Percentiles rank a stretch among this genome's conserved stretches.
Evolutionary conservation across 345 rosid genomes (phyloP).

Genomic region (Melaleuca alternifolia): DNA sequence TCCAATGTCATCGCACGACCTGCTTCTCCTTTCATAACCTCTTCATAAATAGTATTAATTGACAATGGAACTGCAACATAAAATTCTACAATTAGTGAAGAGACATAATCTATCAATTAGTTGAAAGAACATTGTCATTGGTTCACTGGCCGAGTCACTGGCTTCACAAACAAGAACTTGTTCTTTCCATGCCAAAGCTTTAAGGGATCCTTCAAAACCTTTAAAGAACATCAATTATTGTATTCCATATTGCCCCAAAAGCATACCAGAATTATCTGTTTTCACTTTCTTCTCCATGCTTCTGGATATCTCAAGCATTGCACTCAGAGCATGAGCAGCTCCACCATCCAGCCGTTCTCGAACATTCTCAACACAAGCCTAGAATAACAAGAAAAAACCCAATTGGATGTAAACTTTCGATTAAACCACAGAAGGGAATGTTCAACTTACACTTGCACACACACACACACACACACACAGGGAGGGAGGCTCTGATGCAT

Average conservation of each 20-base stretch:
- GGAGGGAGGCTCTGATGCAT: not conserved
- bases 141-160: not conserved
- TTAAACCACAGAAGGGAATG: not conserved
- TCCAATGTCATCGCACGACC: slow-evolving; percentile 69
- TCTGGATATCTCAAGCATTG: slow-evolving; percentile 77
- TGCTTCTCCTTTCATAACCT: slow-evolving; percentile 65
- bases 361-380: slow-evolving; percentile 65
- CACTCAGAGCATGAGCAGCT: slow-evolving; percentile 58
- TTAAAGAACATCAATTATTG: not conserved
- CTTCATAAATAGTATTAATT: slow-evolving; percentile 59
- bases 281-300: slow-evolving; percentile 63
- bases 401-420: not conserved
- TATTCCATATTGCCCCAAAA: not conserved
- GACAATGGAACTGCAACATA: slow-evolving; percentile 55
- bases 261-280: slow-evolving; percentile 48
- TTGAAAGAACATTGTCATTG: not conserved
- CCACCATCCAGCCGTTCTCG: slow-evolving; percentile 54
- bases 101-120: not conserved
- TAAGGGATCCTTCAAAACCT: not conserved
- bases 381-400: not conserved
- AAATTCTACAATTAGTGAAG: not conserved
- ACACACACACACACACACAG: not conserved
- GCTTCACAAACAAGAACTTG: not conserved
- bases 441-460: not conserved
- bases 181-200: not conserved